A percentile compares a stretch with the other conserved stretches of the same genome.
Evolutionary conservation across 2,329 filamentous ascomycete genomes (phyloP).

Genomic region (Chaetomium sp.): DNA sequence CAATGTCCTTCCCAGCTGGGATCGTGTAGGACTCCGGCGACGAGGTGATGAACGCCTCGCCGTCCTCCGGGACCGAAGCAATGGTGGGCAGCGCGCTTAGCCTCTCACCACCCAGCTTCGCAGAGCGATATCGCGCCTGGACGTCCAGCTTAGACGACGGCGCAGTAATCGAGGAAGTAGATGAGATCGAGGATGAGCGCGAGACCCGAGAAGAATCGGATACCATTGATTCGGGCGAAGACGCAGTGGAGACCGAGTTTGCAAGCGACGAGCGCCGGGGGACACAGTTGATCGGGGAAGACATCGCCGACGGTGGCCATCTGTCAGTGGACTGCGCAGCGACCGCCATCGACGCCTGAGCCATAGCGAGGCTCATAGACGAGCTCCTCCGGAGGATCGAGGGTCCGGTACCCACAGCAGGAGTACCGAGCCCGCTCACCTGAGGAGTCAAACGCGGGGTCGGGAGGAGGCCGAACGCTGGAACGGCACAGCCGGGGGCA

Average conservation of each 20-base stretch:
- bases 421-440: constrained; percentile 50
- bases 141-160: constrained; percentile 52
- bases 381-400: constrained; percentile 43
- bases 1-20: constrained; percentile 45
- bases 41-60: constrained; percentile 43
- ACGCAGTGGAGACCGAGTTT: constrained; percentile 55
- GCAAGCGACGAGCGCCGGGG: constrained; percentile 56
- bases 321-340: constrained; percentile 47
- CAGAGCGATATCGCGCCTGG: constrained; percentile 57
- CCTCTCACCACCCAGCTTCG: constrained; percentile 53
- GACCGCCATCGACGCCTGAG: constrained; percentile 43
- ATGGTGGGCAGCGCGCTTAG: constrained; percentile 46
- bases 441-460: constrained; percentile 55
- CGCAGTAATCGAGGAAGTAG: constrained; percentile 56
- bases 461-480: constrained; percentile 49
- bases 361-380: constrained; percentile 57
- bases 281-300: constrained; percentile 47
- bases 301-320: constrained; percentile 41
- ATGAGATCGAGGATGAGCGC: constrained; percentile 59
- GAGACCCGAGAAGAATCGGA: constrained; percentile 57
- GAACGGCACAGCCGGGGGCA: constrained; percentile 42
- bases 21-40: constrained; percentile 54
- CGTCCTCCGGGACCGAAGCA: constrained; percentile 52
- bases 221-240: constrained; percentile 62
- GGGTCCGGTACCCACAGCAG: constrained; percentile 50